phyloP scores from a whole-genome alignment of 305 asterid species.

The Fraxinus velutina region DNA sequence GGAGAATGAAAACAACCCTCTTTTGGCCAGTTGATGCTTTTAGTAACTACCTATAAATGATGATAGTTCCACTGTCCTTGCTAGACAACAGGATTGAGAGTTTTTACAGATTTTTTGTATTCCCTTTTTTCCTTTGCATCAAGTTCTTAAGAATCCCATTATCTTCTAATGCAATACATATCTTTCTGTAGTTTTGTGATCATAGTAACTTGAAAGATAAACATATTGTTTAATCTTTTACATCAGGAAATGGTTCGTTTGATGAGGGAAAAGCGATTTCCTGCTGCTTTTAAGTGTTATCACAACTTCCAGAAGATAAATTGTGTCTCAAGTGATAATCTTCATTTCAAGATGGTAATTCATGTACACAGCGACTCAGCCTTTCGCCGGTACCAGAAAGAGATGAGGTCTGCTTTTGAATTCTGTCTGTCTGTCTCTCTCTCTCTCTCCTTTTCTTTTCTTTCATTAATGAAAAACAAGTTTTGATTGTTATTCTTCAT shows the following conservation, averaged over 20 bases:
- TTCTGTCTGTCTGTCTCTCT: background rate
- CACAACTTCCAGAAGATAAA: conserved; percentile 71
- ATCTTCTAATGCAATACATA: conserved; percentile 8
- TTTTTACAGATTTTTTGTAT: background rate
- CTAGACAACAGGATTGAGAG: conserved; percentile 18
- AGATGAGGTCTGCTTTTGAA: conserved; percentile 68
- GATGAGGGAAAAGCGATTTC: conserved; percentile 73
- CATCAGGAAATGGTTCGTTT: conserved; percentile 83
- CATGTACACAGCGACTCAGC: conserved; percentile 92
- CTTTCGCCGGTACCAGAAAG: conserved; percentile 90
- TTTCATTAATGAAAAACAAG: conserved; percentile 14
- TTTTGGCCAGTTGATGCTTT: conserved; percentile 17
- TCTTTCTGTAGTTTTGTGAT: background rate
- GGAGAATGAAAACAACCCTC: conserved; percentile 5
- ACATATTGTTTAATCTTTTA: conserved; percentile 12
- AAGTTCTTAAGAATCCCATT: conserved; percentile 9
- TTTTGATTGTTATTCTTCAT: conserved; percentile 5
- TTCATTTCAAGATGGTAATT: conserved; percentile 89
- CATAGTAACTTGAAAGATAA: background rate
- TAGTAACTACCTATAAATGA: conserved; percentile 9
- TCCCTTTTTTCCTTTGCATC: background rate
- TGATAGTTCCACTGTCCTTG: conserved; percentile 7
- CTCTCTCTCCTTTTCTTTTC: background rate
- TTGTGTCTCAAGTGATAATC: conserved; percentile 61
- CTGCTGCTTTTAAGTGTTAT: conserved; percentile 81